A percentile compares a stretch with the other conserved stretches of the same genome.
These are phyloP conservation scores for Asterophora lycoperdoides DNA, from an alignment of 768 basidiomycete genomes.

Conservation along the genomic window DNA sequence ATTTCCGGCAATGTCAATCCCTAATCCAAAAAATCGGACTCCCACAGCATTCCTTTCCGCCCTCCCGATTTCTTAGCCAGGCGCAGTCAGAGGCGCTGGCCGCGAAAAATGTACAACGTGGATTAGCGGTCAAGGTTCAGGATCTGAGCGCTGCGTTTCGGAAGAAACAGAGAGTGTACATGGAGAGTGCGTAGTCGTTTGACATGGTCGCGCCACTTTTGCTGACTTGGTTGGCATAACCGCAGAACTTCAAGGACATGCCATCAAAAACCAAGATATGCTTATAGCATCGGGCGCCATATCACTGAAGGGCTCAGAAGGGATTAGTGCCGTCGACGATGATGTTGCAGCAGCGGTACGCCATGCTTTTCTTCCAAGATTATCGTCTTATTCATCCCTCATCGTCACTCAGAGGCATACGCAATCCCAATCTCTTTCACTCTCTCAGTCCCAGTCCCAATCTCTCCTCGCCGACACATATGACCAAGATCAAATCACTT, in stretches of 20 bases:
- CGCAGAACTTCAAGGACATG: conserved; percentile 87
- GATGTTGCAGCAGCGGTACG: conserved; percentile 84
- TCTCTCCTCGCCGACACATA: conserved; percentile 35
- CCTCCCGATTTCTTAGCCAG: conserved; percentile 36
- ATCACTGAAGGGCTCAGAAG: conserved; percentile 76
- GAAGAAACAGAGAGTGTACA: conserved; percentile 97
- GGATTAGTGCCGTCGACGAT: conserved; percentile 82
- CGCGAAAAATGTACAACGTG: conserved; percentile 92
- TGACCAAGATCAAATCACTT: conserved; percentile 36
- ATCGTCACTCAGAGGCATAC: conserved; percentile 23
- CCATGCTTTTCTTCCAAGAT: conserved; percentile 20
- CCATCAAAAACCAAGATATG: conserved; percentile 94
- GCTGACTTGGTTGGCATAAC: neutral
- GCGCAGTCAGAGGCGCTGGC: conserved; percentile 53
- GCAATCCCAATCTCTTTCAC: conserved; percentile 31
- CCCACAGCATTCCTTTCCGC: conserved; percentile 62
- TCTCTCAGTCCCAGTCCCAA: conserved; percentile 34
- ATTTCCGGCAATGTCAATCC: conserved; percentile 58
- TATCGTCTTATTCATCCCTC: neutral
- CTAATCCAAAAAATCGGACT: conserved; percentile 76
- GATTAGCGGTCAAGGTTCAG: conserved; percentile 93
- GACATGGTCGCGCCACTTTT: neutral
- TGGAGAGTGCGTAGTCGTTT: conserved; percentile 77
- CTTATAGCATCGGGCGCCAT: conserved; percentile 84
- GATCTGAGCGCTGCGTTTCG: conserved; percentile 88